Conservation (phyloP, 306 rosid genomes). For the Rosa multiflora region DNA sequence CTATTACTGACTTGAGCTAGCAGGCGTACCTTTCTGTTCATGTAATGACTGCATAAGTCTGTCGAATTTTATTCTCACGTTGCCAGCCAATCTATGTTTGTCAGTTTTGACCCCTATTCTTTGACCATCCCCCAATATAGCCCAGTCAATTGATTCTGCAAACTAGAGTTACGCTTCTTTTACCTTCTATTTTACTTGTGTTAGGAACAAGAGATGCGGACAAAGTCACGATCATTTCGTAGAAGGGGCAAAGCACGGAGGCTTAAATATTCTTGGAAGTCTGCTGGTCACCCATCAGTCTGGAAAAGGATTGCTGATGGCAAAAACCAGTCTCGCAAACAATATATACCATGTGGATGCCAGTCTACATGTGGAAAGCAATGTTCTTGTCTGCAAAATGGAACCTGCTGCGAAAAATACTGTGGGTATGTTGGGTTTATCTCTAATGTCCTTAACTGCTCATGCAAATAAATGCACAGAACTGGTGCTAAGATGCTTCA, state of each 20-base stretch:
- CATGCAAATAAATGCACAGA: constrained; percentile 9
- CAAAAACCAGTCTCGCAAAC: constrained; percentile 48
- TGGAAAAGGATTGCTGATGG: constrained; percentile 69
- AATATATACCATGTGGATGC: constrained; percentile 78
- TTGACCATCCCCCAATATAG: background rate
- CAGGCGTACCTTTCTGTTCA: background rate
- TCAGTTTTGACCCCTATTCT: background rate
- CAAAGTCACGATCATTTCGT: constrained; percentile 71
- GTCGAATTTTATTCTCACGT: background rate
- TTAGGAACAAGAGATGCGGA: constrained; percentile 75
- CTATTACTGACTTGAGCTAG: background rate
- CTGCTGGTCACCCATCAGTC: constrained; percentile 66
- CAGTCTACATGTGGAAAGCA: constrained; percentile 68
- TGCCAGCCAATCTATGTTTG: background rate
- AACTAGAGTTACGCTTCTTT: background rate
- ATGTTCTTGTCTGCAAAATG: constrained; percentile 64
- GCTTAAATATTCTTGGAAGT: constrained; percentile 70
- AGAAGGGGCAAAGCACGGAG: constrained; percentile 88
- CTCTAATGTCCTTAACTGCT: background rate
- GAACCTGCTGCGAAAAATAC: constrained; percentile 84
- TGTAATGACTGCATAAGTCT: background rate
- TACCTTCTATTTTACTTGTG: constrained; percentile 11
- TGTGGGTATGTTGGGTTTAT: constrained; percentile 62
- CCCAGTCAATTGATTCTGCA: constrained; percentile 21
- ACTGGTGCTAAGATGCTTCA: background rate